phyloP scores from a whole-genome alignment of 2,329 filamentous ascomycete species.

The Pseudocercospora ulei region DNA sequence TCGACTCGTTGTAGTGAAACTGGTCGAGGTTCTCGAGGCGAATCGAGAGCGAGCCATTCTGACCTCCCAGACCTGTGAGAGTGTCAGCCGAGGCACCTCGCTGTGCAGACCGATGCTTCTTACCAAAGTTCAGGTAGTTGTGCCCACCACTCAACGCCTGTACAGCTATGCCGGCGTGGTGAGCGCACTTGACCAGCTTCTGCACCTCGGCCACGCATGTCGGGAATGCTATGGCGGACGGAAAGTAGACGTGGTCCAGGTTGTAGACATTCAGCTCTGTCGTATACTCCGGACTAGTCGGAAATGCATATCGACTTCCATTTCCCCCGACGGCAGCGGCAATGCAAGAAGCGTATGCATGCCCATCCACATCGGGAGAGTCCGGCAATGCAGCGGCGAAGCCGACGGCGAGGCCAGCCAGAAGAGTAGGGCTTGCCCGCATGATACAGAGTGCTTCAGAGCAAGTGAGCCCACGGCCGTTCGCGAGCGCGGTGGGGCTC shows the following conservation, averaged over 20 bases:
- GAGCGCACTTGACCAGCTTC: constrained; percentile 13
- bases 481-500: background rate
- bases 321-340: constrained; percentile 12
- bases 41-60: constrained; percentile 15
- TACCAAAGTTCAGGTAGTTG: constrained; percentile 14
- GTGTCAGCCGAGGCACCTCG: background rate
- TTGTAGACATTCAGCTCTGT: constrained; percentile 13
- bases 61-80: constrained; percentile 10
- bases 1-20: constrained; percentile 6
- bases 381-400: constrained; percentile 6
- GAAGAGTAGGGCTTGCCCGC: constrained; percentile 1
- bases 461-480: constrained; percentile 1
- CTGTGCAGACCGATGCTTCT: background rate
- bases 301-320: constrained; percentile 10
- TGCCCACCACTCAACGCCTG: constrained; percentile 16
- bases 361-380: background rate
- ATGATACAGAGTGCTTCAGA: constrained; percentile 1
- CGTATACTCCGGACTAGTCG: constrained; percentile 8
- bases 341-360: constrained; percentile 9
- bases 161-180: constrained; percentile 7
- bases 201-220: constrained; percentile 9
- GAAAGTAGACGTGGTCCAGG: constrained; percentile 14
- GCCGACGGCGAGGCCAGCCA: constrained; percentile 6
- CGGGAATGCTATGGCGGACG: constrained; percentile 14
- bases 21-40: constrained; percentile 7